Base-by-base conservation (phyloP, 352 stramenopile species). In the Phytophthora kernoviae region DNA sequence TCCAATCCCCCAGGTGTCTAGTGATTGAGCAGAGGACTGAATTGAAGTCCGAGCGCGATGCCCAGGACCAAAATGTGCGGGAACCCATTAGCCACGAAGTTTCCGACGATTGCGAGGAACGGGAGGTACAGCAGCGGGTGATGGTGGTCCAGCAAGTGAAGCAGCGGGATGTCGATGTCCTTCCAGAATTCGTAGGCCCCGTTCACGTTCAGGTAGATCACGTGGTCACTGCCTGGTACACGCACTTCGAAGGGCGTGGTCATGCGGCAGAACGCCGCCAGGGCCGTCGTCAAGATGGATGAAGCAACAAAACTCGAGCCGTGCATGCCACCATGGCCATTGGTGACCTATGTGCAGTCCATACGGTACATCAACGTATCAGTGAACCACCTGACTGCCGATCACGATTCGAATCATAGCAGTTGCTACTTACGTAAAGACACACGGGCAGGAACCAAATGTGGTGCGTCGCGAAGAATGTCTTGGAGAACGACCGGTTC, bases 161-260 rank as follows among this genome's bases (percentile, higher is more conserved):
- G 79, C 46, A 90, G 39, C 9, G 74, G 53, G 50, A 93, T 87
- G 42, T 88, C 36, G 21, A 93, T 87, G 32, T 93, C 85, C 52
- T 86, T 87, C 83, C 84, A 94, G 62, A 94, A 94, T 59, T 83
- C 85, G 34, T 90, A 94, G 15, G 58, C 77, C n/a, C 84, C 77
- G 48, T 94, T 94, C 34, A 91, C 70, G 66, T 94, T 94, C 27
- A 93, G 52, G 62, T 90, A 90, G 44, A 92, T 83, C 24, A 90
- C 62, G 49, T 91, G 75, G 37, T 92, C 79, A 21, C 70, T 73
- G n/a, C 72, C 73, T 1, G 64, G 68, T 12, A 87, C 59, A 48
- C 86, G 85, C 24, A 77, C 81, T 67, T 88, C 65, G 46, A 92
- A 94, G 8, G 85, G 85, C 43, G 83, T 88, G 17, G 70, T 73